Percentiles rank a stretch among this genome's conserved stretches.
Evolutionary conservation across 768 basidiomycete species (phyloP).

Genomic region (Crassisporium funariophilum): DNA sequence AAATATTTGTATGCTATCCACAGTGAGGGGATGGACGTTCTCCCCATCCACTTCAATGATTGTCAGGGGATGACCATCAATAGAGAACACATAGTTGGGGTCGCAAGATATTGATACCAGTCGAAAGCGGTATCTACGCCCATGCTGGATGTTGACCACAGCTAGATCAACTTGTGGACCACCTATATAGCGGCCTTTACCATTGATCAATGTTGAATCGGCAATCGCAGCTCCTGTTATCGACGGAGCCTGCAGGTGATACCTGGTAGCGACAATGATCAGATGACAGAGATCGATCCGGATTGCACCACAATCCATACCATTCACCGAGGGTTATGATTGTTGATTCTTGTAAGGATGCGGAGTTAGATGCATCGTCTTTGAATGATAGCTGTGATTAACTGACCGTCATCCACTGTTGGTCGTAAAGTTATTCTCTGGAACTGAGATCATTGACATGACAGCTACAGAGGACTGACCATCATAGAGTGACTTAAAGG

Average conservation of each 20-base stretch:
- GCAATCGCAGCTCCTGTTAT: conserved; percentile 30
- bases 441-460: neutral
- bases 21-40: conserved; percentile 42
- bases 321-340: no score
- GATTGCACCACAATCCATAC: no score
- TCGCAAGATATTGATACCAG: conserved; percentile 49
- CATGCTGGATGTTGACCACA: conserved; percentile 37
- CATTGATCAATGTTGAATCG: conserved; percentile 48
- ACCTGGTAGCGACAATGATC: conserved; percentile 34
- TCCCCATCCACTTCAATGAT: conserved; percentile 56
- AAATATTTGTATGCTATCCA: conserved; percentile 47
- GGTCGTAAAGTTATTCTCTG: no score
- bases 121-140: conserved; percentile 49
- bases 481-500: conserved; percentile 19
- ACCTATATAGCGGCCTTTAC: conserved; percentile 45
- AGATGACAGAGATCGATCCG: no score
- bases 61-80: conserved; percentile 50
- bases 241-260: conserved; percentile 28
- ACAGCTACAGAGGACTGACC: neutral
- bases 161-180: conserved; percentile 37
- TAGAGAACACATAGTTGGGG: conserved; percentile 44
- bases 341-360: no score
- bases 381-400: no score
- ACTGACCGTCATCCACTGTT: no score
- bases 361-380: no score